These are phyloP conservation scores for Mortierella sp. DNA, from an alignment of 371 early-diverging fungal species.

Conservation along the genomic window DNA sequence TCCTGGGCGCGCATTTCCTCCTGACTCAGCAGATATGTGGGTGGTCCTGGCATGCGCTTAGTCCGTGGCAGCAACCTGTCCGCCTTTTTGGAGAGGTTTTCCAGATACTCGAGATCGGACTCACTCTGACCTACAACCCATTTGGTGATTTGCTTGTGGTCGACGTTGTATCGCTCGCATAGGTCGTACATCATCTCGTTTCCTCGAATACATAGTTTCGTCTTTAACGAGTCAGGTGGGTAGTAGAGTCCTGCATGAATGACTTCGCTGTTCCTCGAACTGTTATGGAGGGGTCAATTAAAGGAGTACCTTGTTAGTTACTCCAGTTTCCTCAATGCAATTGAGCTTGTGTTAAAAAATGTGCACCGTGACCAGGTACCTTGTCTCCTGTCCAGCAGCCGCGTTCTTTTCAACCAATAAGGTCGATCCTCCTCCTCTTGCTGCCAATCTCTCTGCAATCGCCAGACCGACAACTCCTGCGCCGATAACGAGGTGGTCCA, in stretches of 20 bases:
- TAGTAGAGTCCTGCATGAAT: slow-evolving; percentile 95
- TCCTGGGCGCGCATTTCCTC: slow-evolving; percentile 65
- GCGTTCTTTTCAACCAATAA: slow-evolving; percentile 78
- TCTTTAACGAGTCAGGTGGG: slow-evolving; percentile 83
- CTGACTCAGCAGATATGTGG: slow-evolving; percentile 67
- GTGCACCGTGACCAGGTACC: slow-evolving; percentile 49
- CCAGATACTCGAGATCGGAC: slow-evolving; percentile 70
- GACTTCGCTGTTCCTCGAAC: slow-evolving; percentile 93
- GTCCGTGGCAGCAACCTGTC: slow-evolving; percentile 51
- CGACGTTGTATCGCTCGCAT: slow-evolving; percentile 64
- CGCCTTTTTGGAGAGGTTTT: slow-evolving; percentile 72
- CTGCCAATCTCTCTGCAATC: slow-evolving; percentile 73
- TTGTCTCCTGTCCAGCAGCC: slow-evolving; percentile 78
- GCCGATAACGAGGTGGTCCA: slow-evolving; percentile 85
- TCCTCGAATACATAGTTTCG: slow-evolving; percentile 85
- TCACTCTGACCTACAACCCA: slow-evolving; percentile 83
- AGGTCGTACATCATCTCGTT: slow-evolving; percentile 78
- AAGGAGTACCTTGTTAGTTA: neutral
- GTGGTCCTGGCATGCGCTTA: slow-evolving; percentile 43
- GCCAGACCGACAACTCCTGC: slow-evolving; percentile 89
- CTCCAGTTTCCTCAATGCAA: neutral
- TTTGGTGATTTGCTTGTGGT: slow-evolving; percentile 75
- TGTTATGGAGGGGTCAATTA: slow-evolving; percentile 24
- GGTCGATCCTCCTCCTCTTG: slow-evolving; percentile 61
- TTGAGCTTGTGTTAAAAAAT: neutral